Evolutionary conservation across 2,329 filamentous ascomycete genomes (phyloP), one percentile per base, ranked within the genome.

Genomic region (Dactylellina drechsleri): DNA sequence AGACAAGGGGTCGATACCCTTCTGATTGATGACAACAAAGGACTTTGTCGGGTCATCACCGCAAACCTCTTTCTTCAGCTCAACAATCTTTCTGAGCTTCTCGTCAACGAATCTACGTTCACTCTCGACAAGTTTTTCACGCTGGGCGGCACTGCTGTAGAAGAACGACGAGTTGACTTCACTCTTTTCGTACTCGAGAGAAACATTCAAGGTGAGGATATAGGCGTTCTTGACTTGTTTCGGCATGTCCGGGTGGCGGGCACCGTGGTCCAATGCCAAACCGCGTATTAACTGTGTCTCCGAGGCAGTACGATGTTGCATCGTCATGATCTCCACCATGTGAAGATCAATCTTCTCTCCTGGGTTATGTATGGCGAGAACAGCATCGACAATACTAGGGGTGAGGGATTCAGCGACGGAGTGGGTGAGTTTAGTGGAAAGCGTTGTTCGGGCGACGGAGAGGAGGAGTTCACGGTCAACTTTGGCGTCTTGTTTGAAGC

Each of bases 241-340:
- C 7, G 95, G 92, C 95, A 99, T 99, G 81, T 99, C 95, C 2
- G 95, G 95, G 83, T 99, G 95, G 81, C 95, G 89, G 12, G 95
- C 93, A 78, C 95, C 95, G 83, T 99, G 95, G 81, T 99, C 95
- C 76, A 99, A 85, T 8, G 92, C 95, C 71, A 99, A 86, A 74
- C 95, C 95, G 78, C 91, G 89, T 82, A 99, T 97, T 73, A 99
- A 88, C 83, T 97, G 93, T 68, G 95, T 99, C 83, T 99, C 95
- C 36, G 95, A 92, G 72, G 94, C 93, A 61, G 92, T 93, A 79
- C 94, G 91, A 85, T 99, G 95, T 85, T 99, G 95, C 94, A 99
- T 98, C 83, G 96, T 98, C 95, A 99, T 99, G 80, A 99, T 98
- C 84, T 99, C 95, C 78, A 99, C 87, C 95, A 99, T 99, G 85